Conservation (phyloP, 345 rosid genomes). For the Linum lewisii region DNA sequence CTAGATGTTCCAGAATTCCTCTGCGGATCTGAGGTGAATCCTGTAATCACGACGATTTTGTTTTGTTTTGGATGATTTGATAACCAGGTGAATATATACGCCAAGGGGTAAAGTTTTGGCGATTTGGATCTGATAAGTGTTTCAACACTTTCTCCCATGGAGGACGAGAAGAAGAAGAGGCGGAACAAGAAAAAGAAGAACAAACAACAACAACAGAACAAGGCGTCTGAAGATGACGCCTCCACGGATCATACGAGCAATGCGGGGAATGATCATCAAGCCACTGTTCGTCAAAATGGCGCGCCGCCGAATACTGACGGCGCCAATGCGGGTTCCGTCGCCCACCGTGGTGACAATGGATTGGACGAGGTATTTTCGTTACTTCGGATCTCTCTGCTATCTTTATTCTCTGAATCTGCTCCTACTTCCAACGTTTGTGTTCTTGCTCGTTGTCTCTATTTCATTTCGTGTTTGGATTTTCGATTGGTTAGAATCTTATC, state of each 20-base stretch:
- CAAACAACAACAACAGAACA: slow-evolving; percentile 20
- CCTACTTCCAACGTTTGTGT: too few species aligned
- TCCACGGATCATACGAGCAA: slow-evolving; percentile 22
- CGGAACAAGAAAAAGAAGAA: slow-evolving; percentile 59
- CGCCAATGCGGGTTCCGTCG: slow-evolving; percentile 10
- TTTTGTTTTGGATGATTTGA: not conserved
- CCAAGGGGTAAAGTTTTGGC: not conserved
- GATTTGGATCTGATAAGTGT: not conserved
- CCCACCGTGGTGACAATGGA: not conserved
- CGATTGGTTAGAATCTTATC: too few species aligned
- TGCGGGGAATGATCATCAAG: slow-evolving; percentile 15
- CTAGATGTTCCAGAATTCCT: not conserved
- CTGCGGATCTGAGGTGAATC: not conserved
- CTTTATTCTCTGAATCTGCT: not conserved
- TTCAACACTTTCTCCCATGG: slow-evolving; percentile 24
- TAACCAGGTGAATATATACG: not conserved
- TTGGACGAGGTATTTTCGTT: not conserved
- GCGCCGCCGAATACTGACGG: slow-evolving; percentile 7
- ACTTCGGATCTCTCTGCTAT: not conserved
- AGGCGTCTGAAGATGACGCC: slow-evolving; percentile 24
- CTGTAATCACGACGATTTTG: too few species aligned
- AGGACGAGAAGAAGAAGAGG: slow-evolving; percentile 58
- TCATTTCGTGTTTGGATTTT: too few species aligned
- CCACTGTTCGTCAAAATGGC: slow-evolving; percentile 14
- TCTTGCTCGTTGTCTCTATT: too few species aligned